Evolutionary conservation across 805 yeast genomes (phyloP).

Genomic region (Kluyveromyces wickerhamii): DNA sequence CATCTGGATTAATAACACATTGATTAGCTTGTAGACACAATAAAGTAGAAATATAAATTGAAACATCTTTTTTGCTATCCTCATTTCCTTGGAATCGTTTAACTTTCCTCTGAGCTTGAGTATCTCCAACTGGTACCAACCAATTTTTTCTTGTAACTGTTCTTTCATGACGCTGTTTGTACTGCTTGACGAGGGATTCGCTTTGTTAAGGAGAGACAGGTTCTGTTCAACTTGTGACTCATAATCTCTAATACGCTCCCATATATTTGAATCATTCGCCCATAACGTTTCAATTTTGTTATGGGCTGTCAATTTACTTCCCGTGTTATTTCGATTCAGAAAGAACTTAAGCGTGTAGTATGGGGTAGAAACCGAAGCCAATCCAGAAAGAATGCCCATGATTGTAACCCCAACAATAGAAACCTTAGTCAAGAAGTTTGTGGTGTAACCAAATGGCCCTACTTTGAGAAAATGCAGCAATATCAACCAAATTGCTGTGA

Average conservation of each 20-base stretch:
- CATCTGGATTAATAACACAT: conserved; percentile 24
- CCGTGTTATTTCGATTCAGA: conserved; percentile 8
- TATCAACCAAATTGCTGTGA: conserved; percentile 11
- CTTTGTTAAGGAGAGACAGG: conserved; percentile 11
- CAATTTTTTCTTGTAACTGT: conserved; percentile 21
- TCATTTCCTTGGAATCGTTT: conserved; percentile 12
- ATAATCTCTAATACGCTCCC: conserved; percentile 15
- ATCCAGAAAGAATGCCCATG: conserved; percentile 27
- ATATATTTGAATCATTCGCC: conserved; percentile 17
- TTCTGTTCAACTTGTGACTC: conserved; percentile 16
- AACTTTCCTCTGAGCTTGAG: conserved; percentile 15
- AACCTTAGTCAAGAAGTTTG: conserved; percentile 25
- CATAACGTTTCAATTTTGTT: conserved; percentile 15
- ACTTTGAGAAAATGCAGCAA: conserved; percentile 13
- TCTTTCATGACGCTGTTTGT: conserved; percentile 3
- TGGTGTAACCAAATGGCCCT: conserved; percentile 26
- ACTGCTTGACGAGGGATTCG: conserved; percentile 7
- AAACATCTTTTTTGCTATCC: conserved; percentile 14
- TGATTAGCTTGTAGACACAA: conserved; percentile 31
- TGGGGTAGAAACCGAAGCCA: conserved; percentile 28
- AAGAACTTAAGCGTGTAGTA: conserved; percentile 20
- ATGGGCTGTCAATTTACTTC: conserved; percentile 7
- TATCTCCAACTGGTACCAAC: conserved; percentile 22
- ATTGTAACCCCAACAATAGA: conserved; percentile 28
- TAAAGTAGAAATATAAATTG: conserved; percentile 26